A percentile compares a stretch with the other conserved stretches of the same genome.
These are phyloP conservation scores for Thelonectria discophora DNA, from an alignment of 2,329 filamentous ascomycete genomes.

Conservation along the genomic window DNA sequence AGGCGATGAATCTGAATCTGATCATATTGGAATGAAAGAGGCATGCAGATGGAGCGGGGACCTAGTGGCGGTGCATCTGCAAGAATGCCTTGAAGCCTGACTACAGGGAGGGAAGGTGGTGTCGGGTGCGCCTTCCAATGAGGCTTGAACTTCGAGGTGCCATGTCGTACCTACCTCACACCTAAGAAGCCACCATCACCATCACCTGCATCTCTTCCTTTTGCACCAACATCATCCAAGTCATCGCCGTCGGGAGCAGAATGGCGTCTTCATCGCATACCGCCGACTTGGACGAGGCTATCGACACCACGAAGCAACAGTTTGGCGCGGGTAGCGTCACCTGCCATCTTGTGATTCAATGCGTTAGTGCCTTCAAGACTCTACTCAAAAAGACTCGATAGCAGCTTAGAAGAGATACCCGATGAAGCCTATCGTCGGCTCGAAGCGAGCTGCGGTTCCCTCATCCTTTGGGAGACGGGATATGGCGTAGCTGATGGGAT, in stretches of 20 bases:
- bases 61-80: not conserved
- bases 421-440: not conserved
- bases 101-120: not conserved
- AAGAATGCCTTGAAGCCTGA: not conserved
- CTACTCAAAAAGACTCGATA: not conserved
- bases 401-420: not conserved
- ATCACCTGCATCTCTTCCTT: too few species aligned
- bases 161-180: not conserved
- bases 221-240: too few species aligned
- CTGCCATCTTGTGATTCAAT: not conserved
- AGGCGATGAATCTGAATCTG: too few species aligned
- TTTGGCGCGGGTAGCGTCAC: not conserved
- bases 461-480: not conserved
- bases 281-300: not conserved
- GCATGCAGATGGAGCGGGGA: too few species aligned
- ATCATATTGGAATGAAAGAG: too few species aligned
- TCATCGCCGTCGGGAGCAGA: not conserved
- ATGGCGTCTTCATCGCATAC: not conserved
- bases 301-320: not conserved
- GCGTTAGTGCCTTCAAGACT: not conserved
- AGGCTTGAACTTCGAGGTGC: too few species aligned
- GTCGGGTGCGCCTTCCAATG: too few species aligned
- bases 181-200: not conserved
- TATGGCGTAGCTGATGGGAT: not conserved
- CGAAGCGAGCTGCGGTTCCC: not conserved